Percentiles rank a stretch among this genome's conserved stretches.
phyloP scores from a whole-genome alignment of 306 rosid species.

The Vachellia pachyceras region DNA sequence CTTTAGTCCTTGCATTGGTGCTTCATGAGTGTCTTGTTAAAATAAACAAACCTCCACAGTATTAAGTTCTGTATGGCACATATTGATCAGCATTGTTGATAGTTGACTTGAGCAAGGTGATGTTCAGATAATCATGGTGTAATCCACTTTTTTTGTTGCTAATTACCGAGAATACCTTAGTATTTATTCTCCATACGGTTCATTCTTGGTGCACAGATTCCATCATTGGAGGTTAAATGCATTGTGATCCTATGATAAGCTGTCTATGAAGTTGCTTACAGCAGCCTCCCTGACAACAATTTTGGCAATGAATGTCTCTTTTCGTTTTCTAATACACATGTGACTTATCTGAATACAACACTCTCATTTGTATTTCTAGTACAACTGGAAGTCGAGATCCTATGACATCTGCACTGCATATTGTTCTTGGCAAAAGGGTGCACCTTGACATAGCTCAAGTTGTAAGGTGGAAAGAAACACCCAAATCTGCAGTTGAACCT shows the following conservation, averaged over 20 bases:
- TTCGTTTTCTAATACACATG: slow-evolving; percentile 30
- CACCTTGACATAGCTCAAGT: slow-evolving; percentile 92
- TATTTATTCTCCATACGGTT: not conserved
- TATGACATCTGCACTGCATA: slow-evolving; percentile 82
- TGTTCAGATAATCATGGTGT: slow-evolving; percentile 16
- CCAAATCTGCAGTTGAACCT: slow-evolving; percentile 79
- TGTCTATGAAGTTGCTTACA: slow-evolving; percentile 5
- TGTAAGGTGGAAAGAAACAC: slow-evolving; percentile 86
- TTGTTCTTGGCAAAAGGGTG: slow-evolving; percentile 85
- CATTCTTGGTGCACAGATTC: not conserved
- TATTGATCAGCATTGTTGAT: not conserved
- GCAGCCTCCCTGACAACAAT: slow-evolving; percentile 24
- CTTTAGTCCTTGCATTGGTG: not conserved
- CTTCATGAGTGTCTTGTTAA: slow-evolving; percentile 6
- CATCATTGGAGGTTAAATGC: not conserved
- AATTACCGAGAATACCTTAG: not conserved
- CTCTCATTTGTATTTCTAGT: slow-evolving; percentile 68
- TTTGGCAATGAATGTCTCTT: slow-evolving; percentile 17
- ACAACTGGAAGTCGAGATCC: slow-evolving; percentile 96
- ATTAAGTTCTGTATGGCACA: not conserved
- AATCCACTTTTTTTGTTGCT: not conserved
- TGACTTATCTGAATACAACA: slow-evolving; percentile 24
- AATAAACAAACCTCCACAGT: not conserved
- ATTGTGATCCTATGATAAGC: not conserved
- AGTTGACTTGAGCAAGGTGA: not conserved